Evolutionary conservation across 1,284 basidiomycete genomes (phyloP).

Genomic region (Cutaneotrichosporon daszewskae): DNA sequence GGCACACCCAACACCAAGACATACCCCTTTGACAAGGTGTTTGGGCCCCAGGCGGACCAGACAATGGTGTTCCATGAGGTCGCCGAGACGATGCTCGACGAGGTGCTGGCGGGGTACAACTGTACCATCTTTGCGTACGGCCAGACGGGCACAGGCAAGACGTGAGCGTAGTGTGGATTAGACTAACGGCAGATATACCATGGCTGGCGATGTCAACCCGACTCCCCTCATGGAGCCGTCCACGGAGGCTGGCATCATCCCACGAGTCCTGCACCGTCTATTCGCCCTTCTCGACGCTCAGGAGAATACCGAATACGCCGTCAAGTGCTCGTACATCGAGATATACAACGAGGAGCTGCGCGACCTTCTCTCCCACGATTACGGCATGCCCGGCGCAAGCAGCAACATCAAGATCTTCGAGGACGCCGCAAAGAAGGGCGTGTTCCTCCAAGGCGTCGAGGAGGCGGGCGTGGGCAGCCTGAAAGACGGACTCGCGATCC

Average conservation of each 20-base stretch:
- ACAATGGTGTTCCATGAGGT: slow-evolving; percentile 90
- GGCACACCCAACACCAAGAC: slow-evolving; percentile 57
- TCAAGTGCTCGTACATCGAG: slow-evolving; percentile 91
- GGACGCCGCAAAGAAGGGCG: slow-evolving; percentile 69
- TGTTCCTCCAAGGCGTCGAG: slow-evolving; percentile 91
- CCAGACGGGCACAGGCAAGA: slow-evolving; percentile 98
- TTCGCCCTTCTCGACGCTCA: slow-evolving; percentile 81
- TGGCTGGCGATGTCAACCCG: slow-evolving; percentile 82
- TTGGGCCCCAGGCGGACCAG: slow-evolving; percentile 96
- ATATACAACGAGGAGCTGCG: slow-evolving; percentile 99
- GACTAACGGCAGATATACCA: slow-evolving; percentile 64
- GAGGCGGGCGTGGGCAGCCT: slow-evolving; percentile 80
- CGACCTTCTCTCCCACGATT: slow-evolving; percentile 77
- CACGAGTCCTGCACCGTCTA: slow-evolving; percentile 86
- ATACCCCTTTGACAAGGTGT: slow-evolving; percentile 88
- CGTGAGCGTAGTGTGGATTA: slow-evolving; percentile 55
- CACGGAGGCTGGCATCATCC: slow-evolving; percentile 90
- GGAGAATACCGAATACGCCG: slow-evolving; percentile 70
- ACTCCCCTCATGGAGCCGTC: slow-evolving; percentile 77
- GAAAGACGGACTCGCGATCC: slow-evolving; percentile 73
- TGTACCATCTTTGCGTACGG: slow-evolving; percentile 99
- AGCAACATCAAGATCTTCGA: slow-evolving; percentile 78
- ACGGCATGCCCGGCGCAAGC: slow-evolving; percentile 53
- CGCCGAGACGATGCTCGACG: slow-evolving; percentile 83
- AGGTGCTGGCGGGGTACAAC: slow-evolving; percentile 92